Evolutionary conservation across 805 yeast genomes (phyloP).

Genomic region (Zygosaccharomyces kombuchaensis): DNA sequence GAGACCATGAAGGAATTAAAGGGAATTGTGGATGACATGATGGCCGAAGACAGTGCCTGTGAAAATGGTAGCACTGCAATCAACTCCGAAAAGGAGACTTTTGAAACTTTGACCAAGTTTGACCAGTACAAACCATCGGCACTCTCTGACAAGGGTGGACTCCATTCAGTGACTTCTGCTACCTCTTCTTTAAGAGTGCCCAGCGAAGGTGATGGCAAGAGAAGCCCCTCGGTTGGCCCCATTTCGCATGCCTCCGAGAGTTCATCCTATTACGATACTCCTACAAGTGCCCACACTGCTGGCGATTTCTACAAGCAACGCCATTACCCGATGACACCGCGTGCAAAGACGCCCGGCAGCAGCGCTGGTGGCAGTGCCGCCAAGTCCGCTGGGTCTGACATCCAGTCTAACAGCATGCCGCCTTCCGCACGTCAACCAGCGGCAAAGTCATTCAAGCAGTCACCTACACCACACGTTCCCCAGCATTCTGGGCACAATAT

Average conservation of each 20-base stretch:
- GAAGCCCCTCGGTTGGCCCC: conserved; percentile 13
- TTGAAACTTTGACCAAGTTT: conserved; percentile 28
- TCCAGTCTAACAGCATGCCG: not conserved
- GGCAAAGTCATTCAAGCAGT: not conserved
- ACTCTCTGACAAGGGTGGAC: conserved; percentile 9
- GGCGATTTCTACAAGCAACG: not conserved
- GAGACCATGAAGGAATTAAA: conserved; percentile 33
- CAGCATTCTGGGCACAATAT: not conserved
- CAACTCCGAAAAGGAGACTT: conserved; percentile 19
- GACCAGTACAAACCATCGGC: conserved; percentile 30
- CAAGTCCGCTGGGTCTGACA: not conserved
- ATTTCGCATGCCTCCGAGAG: conserved; percentile 1
- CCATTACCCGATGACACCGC: not conserved
- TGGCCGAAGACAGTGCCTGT: conserved; percentile 9
- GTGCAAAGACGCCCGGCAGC: not conserved
- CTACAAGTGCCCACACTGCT: conserved; percentile 3
- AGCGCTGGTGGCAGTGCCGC: not conserved
- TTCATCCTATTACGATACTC: conserved; percentile 3
- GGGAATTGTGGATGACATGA: conserved; percentile 37
- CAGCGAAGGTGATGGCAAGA: conserved; percentile 14
- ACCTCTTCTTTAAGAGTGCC: conserved; percentile 7
- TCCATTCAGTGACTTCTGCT: conserved; percentile 2
- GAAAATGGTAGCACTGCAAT: conserved; percentile 7
- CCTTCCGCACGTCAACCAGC: not conserved
- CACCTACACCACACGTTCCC: not conserved